Evolutionary conservation across 768 basidiomycete genomes (phyloP).

Genomic region (Suillus clintonianus): DNA sequence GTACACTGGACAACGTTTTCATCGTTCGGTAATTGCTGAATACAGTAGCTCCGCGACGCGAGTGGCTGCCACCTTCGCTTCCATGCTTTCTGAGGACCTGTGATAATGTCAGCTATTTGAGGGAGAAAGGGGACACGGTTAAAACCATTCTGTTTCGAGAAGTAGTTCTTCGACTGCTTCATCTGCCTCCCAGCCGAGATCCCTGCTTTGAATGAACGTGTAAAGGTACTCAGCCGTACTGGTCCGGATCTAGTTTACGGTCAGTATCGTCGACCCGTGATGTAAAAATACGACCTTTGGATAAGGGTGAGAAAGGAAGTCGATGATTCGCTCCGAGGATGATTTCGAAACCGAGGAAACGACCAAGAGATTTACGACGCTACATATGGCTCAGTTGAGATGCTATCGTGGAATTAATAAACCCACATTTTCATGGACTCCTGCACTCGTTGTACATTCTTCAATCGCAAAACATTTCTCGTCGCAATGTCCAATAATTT

Average conservation of each 20-base stretch:
- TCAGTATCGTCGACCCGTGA: constrained; percentile 10
- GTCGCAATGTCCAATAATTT: constrained; percentile 57
- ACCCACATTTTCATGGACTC: constrained; percentile 85
- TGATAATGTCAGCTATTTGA: constrained; percentile 25
- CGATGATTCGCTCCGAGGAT: constrained; percentile 46
- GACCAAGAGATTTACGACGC: constrained; percentile 65
- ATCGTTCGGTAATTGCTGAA: constrained; percentile 17
- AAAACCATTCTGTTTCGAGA: constrained; percentile 83
- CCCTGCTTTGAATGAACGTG: constrained; percentile 69
- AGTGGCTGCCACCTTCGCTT: constrained; percentile 42
- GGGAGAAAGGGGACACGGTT: constrained; percentile 13
- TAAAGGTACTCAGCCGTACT: constrained; percentile 86
- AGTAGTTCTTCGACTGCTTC: constrained; percentile 63
- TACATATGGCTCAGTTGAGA: constrained; percentile 31
- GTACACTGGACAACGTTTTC: neutral
- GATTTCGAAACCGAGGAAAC: constrained; percentile 45
- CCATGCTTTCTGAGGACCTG: constrained; percentile 52
- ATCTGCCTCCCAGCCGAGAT: constrained; percentile 64
- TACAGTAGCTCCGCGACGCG: constrained; percentile 42
- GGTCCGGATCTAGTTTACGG: constrained; percentile 61
- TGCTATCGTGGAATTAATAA: constrained; percentile 15
- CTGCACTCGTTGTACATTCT: constrained; percentile 80
- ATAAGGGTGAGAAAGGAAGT: constrained; percentile 78
- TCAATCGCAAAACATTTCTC: constrained; percentile 66
- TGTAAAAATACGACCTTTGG: constrained; percentile 60